Base-by-base conservation (phyloP, 192 early-diverging fungal species). In the Coemansia reversa region DNA sequence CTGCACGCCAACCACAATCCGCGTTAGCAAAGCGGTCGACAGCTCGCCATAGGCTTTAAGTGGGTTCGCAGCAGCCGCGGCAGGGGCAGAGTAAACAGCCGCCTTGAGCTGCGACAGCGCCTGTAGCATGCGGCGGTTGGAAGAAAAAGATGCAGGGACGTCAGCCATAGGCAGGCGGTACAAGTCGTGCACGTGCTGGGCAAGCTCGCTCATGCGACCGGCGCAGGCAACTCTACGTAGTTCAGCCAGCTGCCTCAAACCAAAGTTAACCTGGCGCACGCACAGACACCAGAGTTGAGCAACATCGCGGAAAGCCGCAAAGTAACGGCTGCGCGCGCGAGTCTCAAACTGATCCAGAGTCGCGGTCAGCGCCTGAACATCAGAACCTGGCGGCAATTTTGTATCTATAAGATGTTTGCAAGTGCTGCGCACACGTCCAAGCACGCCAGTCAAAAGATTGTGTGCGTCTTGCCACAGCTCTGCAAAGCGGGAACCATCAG, bases 401-500 rank as follows among this genome's bases (percentile, higher is more conserved):
- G 14, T 18, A 27, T 7, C 29, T 6, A 48, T 59, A 20, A 80
- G 55, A 28, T 58, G 54, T 11, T 0, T 8, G 9, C 39, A 53
- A 5, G 66, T 24, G 24, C 65, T 62, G 35, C 55, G 60, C 18
- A 63, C 59, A 11, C 77, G 67, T 4, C 53, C 65, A 1, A 68
- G 27, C 9, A 74, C 66, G 18, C 55, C 58, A 4, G 30, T 22
- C n/a, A 19, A 42, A 4, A 81, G 66, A 6, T 29, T 69, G 49
- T 63, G 65, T 2, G 70, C 70, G 39, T 81, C 79, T 30, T 76
- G 73, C 79, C 79, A 81, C 58, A 81, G 74, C 66, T 76, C 79
- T 7, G 60, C 60, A 51, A 81, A 81, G 53, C 53, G 59, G 30
- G 57, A 32, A 18, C 52, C 57, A 7, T 58, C 63, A 23, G 33